These are phyloP conservation scores for Suhomyces coccinellae DNA, from an alignment of 1,139 yeast species.

Conservation along the genomic window DNA sequence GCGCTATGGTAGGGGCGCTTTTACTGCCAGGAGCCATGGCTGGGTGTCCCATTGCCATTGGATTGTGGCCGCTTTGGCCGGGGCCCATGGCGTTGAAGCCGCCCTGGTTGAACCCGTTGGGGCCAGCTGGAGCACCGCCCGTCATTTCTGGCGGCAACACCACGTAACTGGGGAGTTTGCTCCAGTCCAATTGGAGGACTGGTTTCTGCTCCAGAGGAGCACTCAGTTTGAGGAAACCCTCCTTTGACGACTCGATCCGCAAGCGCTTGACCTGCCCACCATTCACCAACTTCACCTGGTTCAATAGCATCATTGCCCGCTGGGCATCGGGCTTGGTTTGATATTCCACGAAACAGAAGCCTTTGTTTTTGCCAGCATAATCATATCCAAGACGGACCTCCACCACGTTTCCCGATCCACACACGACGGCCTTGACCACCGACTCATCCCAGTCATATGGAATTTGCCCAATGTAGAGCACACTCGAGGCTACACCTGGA, in stretches of 20 bases:
- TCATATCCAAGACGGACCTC: conserved; percentile 66
- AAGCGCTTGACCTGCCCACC: conserved; percentile 41
- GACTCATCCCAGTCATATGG: conserved; percentile 68
- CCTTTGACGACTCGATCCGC: conserved; percentile 61
- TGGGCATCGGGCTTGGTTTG: conserved; percentile 52
- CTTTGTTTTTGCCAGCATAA: conserved; percentile 62
- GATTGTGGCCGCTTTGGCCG: conserved; percentile 2
- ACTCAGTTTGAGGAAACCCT: conserved; percentile 44
- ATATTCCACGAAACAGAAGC: conserved; percentile 65
- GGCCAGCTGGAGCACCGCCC: not conserved
- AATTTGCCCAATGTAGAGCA: conserved; percentile 56
- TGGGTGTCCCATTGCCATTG: not conserved
- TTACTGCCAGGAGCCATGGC: not conserved
- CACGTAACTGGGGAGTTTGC: conserved; percentile 53
- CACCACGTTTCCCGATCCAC: conserved; percentile 62
- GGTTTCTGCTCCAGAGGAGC: conserved; percentile 37
- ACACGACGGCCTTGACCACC: conserved; percentile 55
- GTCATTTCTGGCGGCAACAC: conserved; percentile 51
- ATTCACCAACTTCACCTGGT: conserved; percentile 41
- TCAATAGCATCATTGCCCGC: conserved; percentile 44
- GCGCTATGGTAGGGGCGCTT: conserved; percentile 3
- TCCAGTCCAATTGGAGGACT: conserved; percentile 42
- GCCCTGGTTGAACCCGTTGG: conserved; percentile 3
- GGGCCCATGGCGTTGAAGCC: conserved; percentile 1
- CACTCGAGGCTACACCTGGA: conserved; percentile 9